Evolutionary conservation across 192 early-diverging fungal genomes (phyloP).

Genomic region (Umbelopsis isabellina): DNA sequence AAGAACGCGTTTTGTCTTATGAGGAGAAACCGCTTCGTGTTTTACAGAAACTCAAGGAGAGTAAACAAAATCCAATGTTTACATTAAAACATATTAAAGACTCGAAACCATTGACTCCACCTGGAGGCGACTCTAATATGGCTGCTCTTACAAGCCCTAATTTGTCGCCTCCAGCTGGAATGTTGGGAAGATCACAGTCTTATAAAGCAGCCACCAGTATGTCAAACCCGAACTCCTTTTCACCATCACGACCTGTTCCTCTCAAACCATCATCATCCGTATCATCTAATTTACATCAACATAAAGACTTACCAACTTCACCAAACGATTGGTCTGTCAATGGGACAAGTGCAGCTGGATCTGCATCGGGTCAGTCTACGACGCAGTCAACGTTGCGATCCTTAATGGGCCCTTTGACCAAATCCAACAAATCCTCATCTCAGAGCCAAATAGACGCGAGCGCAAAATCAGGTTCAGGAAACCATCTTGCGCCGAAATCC

Average conservation of each 20-base stretch:
- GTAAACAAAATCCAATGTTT: conserved; percentile 72
- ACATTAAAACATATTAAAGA: conserved; percentile 77
- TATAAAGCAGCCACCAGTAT: conserved; percentile 15
- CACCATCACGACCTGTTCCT: conserved; percentile 7
- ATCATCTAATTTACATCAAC: conserved; percentile 15
- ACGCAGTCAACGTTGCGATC: conserved; percentile 2
- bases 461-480: conserved; percentile 24
- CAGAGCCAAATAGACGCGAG: conserved; percentile 4
- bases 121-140: not conserved
- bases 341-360: not conserved
- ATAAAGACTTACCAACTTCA: conserved; percentile 17
- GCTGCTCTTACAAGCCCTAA: not conserved
- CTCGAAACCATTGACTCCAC: conserved; percentile 51
- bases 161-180: not conserved
- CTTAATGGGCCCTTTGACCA: conserved; percentile 1
- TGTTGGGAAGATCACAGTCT: conserved; percentile 3
- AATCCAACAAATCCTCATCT: conserved; percentile 1
- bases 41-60: conserved; percentile 76
- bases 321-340: conserved; percentile 2
- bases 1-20: conserved; percentile 69
- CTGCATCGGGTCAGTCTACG: not conserved
- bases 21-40: conserved; percentile 78
- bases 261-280: conserved; percentile 16
- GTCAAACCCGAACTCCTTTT: conserved; percentile 18
- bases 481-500: conserved; percentile 31